Evolutionary conservation across 75 land plant species (phyloP).

Genomic region (Pinus albicaulis): DNA sequence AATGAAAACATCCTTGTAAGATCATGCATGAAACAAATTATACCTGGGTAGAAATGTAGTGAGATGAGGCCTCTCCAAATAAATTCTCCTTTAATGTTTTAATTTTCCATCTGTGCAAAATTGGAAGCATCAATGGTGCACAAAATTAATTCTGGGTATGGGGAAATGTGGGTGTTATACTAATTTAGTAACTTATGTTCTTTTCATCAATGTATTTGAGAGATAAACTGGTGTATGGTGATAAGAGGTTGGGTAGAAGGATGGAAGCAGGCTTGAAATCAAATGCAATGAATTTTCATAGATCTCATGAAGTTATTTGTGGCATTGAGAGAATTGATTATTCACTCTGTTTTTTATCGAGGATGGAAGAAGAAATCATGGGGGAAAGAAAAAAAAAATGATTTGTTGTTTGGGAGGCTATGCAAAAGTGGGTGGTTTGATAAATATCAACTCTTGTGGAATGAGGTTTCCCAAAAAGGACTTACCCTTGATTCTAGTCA

Average conservation of each 20-base stretch:
- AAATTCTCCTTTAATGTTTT: conserved; percentile 37
- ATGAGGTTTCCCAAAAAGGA: conserved; percentile 31
- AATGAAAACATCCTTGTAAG: conserved; percentile 37
- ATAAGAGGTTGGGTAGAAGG: conserved; percentile 33
- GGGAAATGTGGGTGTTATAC: conserved; percentile 29
- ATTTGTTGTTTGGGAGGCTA: conserved; percentile 46
- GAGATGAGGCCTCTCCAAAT: conserved; percentile 27
- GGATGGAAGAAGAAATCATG: conserved; percentile 42
- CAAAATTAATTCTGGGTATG: conserved; percentile 28
- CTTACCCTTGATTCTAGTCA: conserved; percentile 22
- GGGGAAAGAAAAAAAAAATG: conserved; percentile 40
- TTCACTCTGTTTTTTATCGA: conserved; percentile 51
- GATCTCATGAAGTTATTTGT: conserved; percentile 40
- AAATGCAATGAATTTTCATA: conserved; percentile 37
- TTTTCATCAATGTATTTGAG: conserved; percentile 44
- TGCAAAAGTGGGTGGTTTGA: conserved; percentile 33
- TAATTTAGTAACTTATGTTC: conserved; percentile 50
- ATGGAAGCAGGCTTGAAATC: conserved; percentile 30
- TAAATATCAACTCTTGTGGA: conserved; percentile 33
- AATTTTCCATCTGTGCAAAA: conserved; percentile 33
- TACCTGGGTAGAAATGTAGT: conserved; percentile 48
- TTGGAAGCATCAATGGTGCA: conserved; percentile 47
- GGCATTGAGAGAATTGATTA: conserved; percentile 33
- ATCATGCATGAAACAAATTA: conserved; percentile 36
- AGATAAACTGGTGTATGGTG: conserved; percentile 39